Evolutionary conservation across 1,139 yeast species (phyloP), one percentile per base, ranked within the genome.

Genomic region (Candida smagusa): DNA sequence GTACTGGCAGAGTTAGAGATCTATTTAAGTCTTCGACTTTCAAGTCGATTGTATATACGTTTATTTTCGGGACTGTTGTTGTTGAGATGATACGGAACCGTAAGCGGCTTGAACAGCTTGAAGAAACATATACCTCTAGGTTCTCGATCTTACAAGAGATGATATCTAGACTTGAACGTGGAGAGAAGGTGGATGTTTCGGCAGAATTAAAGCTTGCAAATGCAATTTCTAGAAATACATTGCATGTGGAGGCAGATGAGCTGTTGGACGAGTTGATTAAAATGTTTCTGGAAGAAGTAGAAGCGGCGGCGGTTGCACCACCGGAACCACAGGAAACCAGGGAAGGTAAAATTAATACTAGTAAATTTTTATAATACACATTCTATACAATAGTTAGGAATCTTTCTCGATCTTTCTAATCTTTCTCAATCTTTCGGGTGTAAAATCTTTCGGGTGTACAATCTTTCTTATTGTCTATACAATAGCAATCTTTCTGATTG

Each of bases 401-500:
- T 29, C 21, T 7, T 12, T 16, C 9, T 12, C 12, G 11, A 7
- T 11, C 4, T n/a, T n/a, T n/a, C n/a, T n/a, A n/a, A n/a, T n/a
- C n/a, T n/a, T n/a, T n/a, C n/a, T n/a, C n/a, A n/a, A n/a, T n/a
- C n/a, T n/a, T n/a, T n/a, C n/a, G n/a, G n/a, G n/a, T n/a, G n/a
- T n/a, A n/a, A n/a, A n/a, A n/a, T n/a, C n/a, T n/a, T n/a, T n/a
- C n/a, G n/a, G n/a, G n/a, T n/a, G n/a, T n/a, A n/a, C n/a, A n/a
- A n/a, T n/a, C n/a, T n/a, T n/a, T n/a, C n/a, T n/a, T n/a, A n/a
- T n/a, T n/a, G n/a, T 16, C 19, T 16, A 24, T 9, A 51, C 48
- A 34, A 62, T 45, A 21, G 71, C 63, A 24, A 71, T 65, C 52
- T 70, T 70, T 42, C 87, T 72, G 36, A 87, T 74, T 19, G 80